Base-by-base conservation (phyloP, 805 yeast genomes). In the Saccharomycopsis microspora region DNA sequence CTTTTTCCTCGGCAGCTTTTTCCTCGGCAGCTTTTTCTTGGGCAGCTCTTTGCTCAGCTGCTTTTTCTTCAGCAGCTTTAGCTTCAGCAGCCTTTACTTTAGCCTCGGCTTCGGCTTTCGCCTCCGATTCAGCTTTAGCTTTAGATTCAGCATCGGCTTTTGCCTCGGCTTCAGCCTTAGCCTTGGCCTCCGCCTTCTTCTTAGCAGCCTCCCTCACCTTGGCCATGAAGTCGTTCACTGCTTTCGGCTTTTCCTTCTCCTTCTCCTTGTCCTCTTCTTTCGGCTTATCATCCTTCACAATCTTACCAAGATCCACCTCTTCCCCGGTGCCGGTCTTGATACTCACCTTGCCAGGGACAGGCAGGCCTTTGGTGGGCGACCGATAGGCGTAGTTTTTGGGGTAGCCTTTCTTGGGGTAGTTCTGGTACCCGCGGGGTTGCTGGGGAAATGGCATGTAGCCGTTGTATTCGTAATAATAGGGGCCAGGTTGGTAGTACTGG, bases 111-210 rank as follows among this genome's bases (percentile, higher is more conserved):
- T 27, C 32, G 19, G 35, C 31, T 38, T 39, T 33, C n/a, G 47
- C 31, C 6, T 44, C 45, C 3, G 43, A 46, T 11, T 43, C 32
- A 34, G 49, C 49, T n/a, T 5, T 4, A 39, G 41, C 45, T 46
- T 36, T 11, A 10, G 32, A 42, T 28, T 36, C 41, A 27, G 46
- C 41, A 40, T 36, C 39, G 29, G 45, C 49, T 35, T 42, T 42
- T 28, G 28, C 27, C 37, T 19, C 53, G 28, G 50, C 47, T 41
- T 41, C 47, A 11, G 28, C 34, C 36, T 45, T 43, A 30, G 44
- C 46, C 32, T 44, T 48, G n/a, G 38, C 41, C 4, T 28, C 36
- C 29, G 27, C 39, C 9, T 27, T 6, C 27, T 43, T 43, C 11
- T 39, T 39, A 8, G 41, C 41, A 43, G 11, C 30, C 5, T 32